Conservation (phyloP, 2,329 filamentous ascomycete species). For the Dothideomycetes sp. region DNA sequence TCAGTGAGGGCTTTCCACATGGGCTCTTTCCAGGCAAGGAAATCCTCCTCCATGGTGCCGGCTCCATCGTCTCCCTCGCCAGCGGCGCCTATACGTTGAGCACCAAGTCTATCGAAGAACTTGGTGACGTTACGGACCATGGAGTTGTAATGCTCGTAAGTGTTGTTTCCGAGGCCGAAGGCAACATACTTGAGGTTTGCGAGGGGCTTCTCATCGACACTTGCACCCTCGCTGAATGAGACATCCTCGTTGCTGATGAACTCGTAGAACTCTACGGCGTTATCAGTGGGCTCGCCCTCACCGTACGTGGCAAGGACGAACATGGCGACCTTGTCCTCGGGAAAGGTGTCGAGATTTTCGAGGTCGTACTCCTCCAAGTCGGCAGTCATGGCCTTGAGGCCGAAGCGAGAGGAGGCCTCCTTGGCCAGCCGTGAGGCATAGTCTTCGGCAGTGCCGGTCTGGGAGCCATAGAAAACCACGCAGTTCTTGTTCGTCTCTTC, state of each 20-base stretch:
- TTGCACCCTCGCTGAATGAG: conserved; percentile 61
- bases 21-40: conserved; percentile 96
- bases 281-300: conserved; percentile 96
- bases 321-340: conserved; percentile 82
- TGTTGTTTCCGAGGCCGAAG: conserved; percentile 35
- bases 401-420: conserved; percentile 92
- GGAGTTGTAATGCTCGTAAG: conserved; percentile 76
- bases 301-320: conserved; percentile 97
- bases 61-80: conserved; percentile 96
- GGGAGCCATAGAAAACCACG: conserved; percentile 95
- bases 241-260: conserved; percentile 78
- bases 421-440: conserved; percentile 94
- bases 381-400: conserved; percentile 94
- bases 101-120: conserved; percentile 71
- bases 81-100: conserved; percentile 70
- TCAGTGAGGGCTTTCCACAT: conserved; percentile 87
- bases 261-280: conserved; percentile 98
- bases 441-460: conserved; percentile 96
- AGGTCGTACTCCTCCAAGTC: conserved; percentile 97
- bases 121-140: conserved; percentile 92
- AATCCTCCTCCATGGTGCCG: conserved; percentile 99
- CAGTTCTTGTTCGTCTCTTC: conserved; percentile 94
- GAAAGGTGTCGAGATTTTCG: conserved; percentile 81
- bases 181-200: conserved; percentile 82
- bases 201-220: conserved; percentile 57